Evolutionary conservation across 306 rosid species (phyloP).

Genomic region (Inga laurina): DNA sequence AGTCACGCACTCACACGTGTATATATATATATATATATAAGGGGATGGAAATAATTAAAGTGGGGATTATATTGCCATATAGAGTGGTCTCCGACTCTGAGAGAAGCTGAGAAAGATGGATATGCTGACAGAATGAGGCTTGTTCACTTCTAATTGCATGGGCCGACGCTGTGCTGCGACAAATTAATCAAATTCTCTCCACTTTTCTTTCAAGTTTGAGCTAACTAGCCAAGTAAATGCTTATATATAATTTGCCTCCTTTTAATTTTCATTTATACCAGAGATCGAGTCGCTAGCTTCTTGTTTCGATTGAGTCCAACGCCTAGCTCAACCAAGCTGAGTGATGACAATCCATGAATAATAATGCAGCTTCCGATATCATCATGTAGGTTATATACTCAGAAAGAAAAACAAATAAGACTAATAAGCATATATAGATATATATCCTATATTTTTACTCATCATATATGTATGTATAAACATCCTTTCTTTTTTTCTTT

Average conservation of each 20-base stretch:
- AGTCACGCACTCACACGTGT: not conserved
- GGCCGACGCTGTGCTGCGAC: not conserved
- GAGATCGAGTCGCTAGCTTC: not conserved
- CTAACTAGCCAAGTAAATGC: not conserved
- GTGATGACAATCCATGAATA: not conserved
- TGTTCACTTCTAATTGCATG: slow-evolving; percentile 59
- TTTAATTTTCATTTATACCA: not conserved
- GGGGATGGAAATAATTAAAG: not conserved
- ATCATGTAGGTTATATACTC: not conserved
- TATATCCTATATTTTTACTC: not conserved
- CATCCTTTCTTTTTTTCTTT: not conserved
- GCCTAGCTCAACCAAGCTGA: not conserved
- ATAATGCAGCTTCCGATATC: not conserved
- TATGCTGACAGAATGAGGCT: slow-evolving; percentile 54
- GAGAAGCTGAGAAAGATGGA: slow-evolving; percentile 38
- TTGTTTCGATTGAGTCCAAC: not conserved
- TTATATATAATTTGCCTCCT: not conserved
- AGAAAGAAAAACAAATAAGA: not conserved
- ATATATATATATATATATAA: not conserved
- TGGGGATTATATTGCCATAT: not conserved
- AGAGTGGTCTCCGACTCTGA: not conserved
- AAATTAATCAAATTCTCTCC: not conserved
- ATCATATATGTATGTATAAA: not conserved
- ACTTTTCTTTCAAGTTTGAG: not conserved
- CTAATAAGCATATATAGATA: no score